Conservation (phyloP, 192 early-diverging fungal genomes). For the Coemansia sp. region DNA sequence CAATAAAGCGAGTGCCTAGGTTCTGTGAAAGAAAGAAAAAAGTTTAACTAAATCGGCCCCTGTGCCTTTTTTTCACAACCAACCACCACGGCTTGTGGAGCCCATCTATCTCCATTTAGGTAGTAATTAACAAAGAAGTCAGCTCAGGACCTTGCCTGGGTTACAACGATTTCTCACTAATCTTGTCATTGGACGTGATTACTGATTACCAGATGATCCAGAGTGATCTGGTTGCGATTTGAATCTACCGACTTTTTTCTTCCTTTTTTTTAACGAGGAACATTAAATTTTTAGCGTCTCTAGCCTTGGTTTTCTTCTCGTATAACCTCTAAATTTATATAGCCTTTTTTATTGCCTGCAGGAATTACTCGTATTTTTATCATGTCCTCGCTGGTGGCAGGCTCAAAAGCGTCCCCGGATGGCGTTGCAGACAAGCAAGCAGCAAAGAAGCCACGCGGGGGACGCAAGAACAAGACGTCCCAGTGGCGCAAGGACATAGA, state of each 20-base stretch:
- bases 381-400: conserved; percentile 24
- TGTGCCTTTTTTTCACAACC: not conserved
- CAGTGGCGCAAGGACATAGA: conserved; percentile 94
- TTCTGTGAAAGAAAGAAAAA: too few relatives aligned
- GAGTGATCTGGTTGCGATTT: not conserved
- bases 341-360: not conserved
- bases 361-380: not conserved
- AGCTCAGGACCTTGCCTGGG: too few relatives aligned
- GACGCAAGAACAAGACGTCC: conserved; percentile 84
- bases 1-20: not conserved
- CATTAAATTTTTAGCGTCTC: conserved; percentile 14
- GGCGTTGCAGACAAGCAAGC: not conserved
- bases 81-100: not conserved
- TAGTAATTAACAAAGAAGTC: too few relatives aligned
- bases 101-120: too few relatives aligned
- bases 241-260: conserved; percentile 13
- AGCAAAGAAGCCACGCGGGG: conserved; percentile 58
- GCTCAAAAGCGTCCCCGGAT: not conserved
- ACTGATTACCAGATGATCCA: not conserved
- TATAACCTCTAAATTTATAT: not conserved
- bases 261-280: not conserved
- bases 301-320: not conserved
- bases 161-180: too few relatives aligned
- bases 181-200: too few relatives aligned
- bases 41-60: too few relatives aligned